Conservation (phyloP, 352 stramenopile species). For the Peronospora destructor region DNA sequence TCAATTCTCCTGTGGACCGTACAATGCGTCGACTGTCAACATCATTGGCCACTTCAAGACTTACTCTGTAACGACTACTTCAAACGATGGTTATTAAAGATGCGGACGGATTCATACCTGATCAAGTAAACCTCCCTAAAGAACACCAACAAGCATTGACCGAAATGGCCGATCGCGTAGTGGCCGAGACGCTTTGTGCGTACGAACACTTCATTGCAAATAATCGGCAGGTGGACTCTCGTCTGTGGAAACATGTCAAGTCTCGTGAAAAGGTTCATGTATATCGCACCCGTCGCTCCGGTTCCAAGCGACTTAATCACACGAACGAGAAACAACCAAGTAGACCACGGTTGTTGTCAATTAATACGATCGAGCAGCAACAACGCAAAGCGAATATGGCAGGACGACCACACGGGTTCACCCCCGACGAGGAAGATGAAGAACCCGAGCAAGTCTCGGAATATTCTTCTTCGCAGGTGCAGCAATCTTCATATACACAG, state of each 20-base stretch:
- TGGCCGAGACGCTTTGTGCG: constrained; percentile 47
- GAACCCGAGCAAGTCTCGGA: constrained; percentile 9
- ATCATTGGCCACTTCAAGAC: constrained; percentile 22
- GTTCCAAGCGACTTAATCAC: constrained; percentile 16
- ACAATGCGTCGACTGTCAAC: constrained; percentile 1
- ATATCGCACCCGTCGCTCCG: constrained; percentile 43
- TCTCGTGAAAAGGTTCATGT: constrained; percentile 51
- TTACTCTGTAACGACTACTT: constrained; percentile 9
- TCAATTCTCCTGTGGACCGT: not conserved
- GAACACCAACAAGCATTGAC: constrained; percentile 37
- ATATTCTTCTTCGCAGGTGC: constrained; percentile 13
- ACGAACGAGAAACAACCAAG: constrained; percentile 27
- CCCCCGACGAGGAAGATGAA: constrained; percentile 19
- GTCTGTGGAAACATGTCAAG: constrained; percentile 53
- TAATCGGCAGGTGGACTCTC: constrained; percentile 31
- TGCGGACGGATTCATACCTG: constrained; percentile 20
- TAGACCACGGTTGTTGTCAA: constrained; percentile 40
- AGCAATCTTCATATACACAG: constrained; percentile 16
- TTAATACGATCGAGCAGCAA: constrained; percentile 33
- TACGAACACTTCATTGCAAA: constrained; percentile 46
- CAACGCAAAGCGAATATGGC: constrained; percentile 19
- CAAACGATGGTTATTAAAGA: constrained; percentile 23
- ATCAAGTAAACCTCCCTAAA: constrained; percentile 26
- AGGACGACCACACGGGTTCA: constrained; percentile 23
- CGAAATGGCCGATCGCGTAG: constrained; percentile 46